Conservation (phyloP, 2,329 filamentous ascomycete genomes). For the Chalaropsis ovoidea region DNA sequence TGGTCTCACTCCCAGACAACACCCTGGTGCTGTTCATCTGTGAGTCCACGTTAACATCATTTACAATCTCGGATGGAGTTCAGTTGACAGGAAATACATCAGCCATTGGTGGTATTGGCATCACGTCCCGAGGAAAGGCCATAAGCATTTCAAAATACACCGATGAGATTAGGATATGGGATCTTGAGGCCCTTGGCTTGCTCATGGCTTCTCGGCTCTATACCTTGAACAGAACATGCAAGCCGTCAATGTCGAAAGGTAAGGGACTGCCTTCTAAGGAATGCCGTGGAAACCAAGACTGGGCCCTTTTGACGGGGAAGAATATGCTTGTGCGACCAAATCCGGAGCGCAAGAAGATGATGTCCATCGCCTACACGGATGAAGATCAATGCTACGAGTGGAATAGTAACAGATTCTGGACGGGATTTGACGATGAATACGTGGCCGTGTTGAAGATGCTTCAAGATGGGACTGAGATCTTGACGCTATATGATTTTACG, state of each 20-base stretch:
- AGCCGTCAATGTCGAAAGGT: background rate
- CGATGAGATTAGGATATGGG: slow-evolving; percentile 75
- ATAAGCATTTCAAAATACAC: slow-evolving; percentile 80
- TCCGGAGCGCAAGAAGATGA: background rate
- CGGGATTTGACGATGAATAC: slow-evolving; percentile 3
- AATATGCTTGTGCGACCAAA: slow-evolving; percentile 2
- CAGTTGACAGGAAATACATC: slow-evolving; percentile 88
- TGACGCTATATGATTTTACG: slow-evolving; percentile 8
- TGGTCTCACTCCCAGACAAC: slow-evolving; percentile 77
- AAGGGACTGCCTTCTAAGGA: background rate
- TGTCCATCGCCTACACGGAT: background rate
- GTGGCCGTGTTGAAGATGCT: background rate
- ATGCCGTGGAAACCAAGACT: background rate
- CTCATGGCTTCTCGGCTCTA: background rate
- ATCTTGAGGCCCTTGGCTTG: slow-evolving; percentile 45
- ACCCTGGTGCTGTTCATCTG: slow-evolving; percentile 75
- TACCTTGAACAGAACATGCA: background rate
- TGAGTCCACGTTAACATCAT: slow-evolving; percentile 54
- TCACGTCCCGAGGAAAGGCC: slow-evolving; percentile 74
- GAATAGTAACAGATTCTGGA: background rate
- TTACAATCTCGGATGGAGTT: slow-evolving; percentile 62
- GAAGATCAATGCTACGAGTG: background rate
- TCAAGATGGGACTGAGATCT: background rate
- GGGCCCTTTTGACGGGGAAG: background rate
- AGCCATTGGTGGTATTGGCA: slow-evolving; percentile 73